phyloP scores from a whole-genome alignment of 495 filamentous ascomycete species.

The Hypoxylon rickii region DNA sequence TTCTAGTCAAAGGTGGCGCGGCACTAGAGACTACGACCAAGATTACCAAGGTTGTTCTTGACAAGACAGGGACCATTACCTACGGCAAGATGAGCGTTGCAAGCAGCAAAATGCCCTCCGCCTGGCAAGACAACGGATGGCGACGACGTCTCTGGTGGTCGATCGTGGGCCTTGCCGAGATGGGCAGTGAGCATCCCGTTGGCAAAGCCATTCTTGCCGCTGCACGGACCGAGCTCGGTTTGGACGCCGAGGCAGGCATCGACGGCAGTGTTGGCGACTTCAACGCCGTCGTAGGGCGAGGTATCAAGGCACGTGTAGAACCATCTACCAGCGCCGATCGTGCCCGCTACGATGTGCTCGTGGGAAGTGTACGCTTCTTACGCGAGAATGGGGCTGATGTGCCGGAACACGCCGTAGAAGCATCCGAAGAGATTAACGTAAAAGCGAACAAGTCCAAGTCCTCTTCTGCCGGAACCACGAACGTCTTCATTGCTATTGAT shows the following conservation, averaged over 20 bases:
- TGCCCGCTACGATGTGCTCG: slow-evolving; percentile 72
- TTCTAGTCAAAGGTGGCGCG: slow-evolving; percentile 94
- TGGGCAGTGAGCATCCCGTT: slow-evolving; percentile 93
- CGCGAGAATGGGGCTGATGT: slow-evolving; percentile 67
- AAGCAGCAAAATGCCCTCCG: slow-evolving; percentile 63
- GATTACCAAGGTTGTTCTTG: slow-evolving; percentile 92
- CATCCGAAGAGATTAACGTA: slow-evolving; percentile 59
- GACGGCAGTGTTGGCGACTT: slow-evolving; percentile 87
- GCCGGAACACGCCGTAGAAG: slow-evolving; percentile 61
- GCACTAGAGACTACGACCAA: slow-evolving; percentile 92
- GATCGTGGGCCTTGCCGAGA: slow-evolving; percentile 88
- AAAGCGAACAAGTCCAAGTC: slow-evolving; percentile 45
- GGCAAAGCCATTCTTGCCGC: slow-evolving; percentile 78
- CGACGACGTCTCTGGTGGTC: slow-evolving; percentile 87
- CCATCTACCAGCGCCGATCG: slow-evolving; percentile 68
- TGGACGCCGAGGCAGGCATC: slow-evolving; percentile 72
- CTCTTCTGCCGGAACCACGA: slow-evolving; percentile 70
- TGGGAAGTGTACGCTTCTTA: slow-evolving; percentile 83
- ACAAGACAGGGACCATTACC: slow-evolving; percentile 97
- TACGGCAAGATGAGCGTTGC: slow-evolving; percentile 93
- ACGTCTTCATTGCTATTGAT: slow-evolving; percentile 89
- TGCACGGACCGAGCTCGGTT: slow-evolving; percentile 73
- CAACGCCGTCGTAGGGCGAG: slow-evolving; percentile 79
- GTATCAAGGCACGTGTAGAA: slow-evolving; percentile 81
- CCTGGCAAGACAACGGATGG: slow-evolving; percentile 72